Conservation (phyloP, 2,329 filamentous ascomycete genomes). For the Hysterium pulicare region DNA sequence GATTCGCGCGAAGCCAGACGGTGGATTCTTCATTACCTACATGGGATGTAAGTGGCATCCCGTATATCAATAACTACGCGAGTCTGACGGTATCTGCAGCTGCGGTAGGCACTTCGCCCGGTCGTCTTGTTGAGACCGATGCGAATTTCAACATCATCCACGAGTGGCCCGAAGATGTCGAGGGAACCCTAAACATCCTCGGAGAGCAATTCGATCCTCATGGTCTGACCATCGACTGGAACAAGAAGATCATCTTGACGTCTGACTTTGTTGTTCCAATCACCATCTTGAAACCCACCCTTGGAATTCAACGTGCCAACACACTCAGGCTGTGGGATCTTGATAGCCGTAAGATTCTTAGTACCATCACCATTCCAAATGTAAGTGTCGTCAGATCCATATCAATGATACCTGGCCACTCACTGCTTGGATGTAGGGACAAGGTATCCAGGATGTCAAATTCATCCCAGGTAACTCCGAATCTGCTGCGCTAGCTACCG, state of each 20-base stretch:
- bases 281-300: slow-evolving; percentile 58
- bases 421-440: slow-evolving; percentile 30
- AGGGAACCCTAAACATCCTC: slow-evolving; percentile 54
- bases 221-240: slow-evolving; percentile 56
- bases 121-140: slow-evolving; percentile 60
- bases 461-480: slow-evolving; percentile 61
- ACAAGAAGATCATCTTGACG: slow-evolving; percentile 57
- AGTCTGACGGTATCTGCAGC: slow-evolving; percentile 21
- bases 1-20: slow-evolving; percentile 61
- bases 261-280: slow-evolving; percentile 62
- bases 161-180: slow-evolving; percentile 59
- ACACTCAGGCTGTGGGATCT: slow-evolving; percentile 61
- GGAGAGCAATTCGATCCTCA: slow-evolving; percentile 61
- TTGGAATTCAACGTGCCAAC: slow-evolving; percentile 53
- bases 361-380: slow-evolving; percentile 59
- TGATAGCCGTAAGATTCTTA: slow-evolving; percentile 52
- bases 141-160: slow-evolving; percentile 58
- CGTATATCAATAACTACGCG: slow-evolving; percentile 12
- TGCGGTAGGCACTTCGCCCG: slow-evolving; percentile 56
- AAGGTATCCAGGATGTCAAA: slow-evolving; percentile 63
- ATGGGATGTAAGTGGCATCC: slow-evolving; percentile 48
- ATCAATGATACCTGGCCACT: background rate
- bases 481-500: slow-evolving; percentile 57
- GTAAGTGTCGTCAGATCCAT: slow-evolving; percentile 30
- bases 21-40: slow-evolving; percentile 61